Evolutionary conservation across 169 alveolate species (phyloP).

Genomic region (Pseudocohnilembus persalinus): DNA sequence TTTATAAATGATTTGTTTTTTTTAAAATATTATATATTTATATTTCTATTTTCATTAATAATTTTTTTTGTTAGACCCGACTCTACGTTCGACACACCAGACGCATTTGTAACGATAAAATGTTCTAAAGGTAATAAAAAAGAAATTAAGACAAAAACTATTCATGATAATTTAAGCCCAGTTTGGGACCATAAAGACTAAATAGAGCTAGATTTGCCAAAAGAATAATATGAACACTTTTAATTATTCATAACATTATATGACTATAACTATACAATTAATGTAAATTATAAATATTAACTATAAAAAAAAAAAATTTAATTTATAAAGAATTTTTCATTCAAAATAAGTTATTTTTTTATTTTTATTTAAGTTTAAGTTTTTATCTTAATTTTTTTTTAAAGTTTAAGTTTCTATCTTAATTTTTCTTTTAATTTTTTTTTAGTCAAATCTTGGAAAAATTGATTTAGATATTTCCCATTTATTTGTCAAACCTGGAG

Average conservation of each 20-base stretch:
- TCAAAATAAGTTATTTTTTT: no score
- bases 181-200: slow-evolving; percentile 28
- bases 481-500: slow-evolving; percentile 20
- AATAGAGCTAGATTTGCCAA: slow-evolving; percentile 22
- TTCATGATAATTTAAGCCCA: slow-evolving; percentile 33
- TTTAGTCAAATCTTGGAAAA: slow-evolving; percentile 8
- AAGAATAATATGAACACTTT: slow-evolving; percentile 24
- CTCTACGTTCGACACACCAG: slow-evolving; percentile 13
- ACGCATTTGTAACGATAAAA: slow-evolving; percentile 13
- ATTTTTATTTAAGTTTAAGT: no score
- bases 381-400: no score
- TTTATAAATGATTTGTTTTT: no score
- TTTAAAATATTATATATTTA: no score
- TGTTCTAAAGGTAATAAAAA: slow-evolving; percentile 14
- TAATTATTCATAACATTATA: slow-evolving; percentile 19
- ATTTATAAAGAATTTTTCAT: no score
- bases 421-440: no score
- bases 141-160: slow-evolving; percentile 26
- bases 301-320: no score
- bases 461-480: slow-evolving; percentile 15
- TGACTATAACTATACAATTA: slow-evolving; percentile 27
- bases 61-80: background rate
- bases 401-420: no score
- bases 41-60: background rate
- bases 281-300: background rate